phyloP scores from a whole-genome alignment of 148 eudicot genomes.

The Oxyria digyna region DNA sequence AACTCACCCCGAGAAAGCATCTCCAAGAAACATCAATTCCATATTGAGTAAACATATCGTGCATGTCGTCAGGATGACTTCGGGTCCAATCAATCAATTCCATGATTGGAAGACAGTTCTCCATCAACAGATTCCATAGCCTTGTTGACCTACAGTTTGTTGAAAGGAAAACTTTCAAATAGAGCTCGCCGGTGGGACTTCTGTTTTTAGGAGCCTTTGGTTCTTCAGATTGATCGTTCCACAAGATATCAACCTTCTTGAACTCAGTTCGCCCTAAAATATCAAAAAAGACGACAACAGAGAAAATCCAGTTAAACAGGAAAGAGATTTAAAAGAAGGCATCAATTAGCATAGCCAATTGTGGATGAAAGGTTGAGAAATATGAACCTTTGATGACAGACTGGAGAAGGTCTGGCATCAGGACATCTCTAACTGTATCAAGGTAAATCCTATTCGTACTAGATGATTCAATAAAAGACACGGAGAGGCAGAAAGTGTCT shows the following conservation, averaged over 20 bases:
- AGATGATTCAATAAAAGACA: conserved; percentile 27
- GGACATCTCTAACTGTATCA: conserved; percentile 24
- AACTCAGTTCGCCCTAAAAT: conserved; percentile 56
- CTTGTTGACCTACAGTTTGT: conserved; percentile 27
- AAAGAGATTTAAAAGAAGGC: neutral
- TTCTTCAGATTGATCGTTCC: conserved; percentile 45
- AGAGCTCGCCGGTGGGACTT: conserved; percentile 44
- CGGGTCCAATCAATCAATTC: conserved; percentile 83
- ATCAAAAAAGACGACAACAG: too few species aligned
- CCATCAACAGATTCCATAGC: conserved; percentile 51
- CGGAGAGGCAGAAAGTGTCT: conserved; percentile 43
- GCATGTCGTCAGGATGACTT: conserved; percentile 82
- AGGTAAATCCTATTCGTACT: conserved; percentile 22
- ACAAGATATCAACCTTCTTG: conserved; percentile 71
- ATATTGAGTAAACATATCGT: conserved; percentile 36
- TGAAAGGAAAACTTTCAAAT: conserved; percentile 47
- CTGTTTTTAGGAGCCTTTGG: conserved; percentile 14
- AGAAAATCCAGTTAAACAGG: neutral
- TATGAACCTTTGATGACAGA: neutral
- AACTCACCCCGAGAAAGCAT: conserved; percentile 50
- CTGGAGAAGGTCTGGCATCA: neutral
- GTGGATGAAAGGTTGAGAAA: neutral
- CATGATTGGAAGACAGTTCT: conserved; percentile 62
- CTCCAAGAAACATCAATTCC: conserved; percentile 74
- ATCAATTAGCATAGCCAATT: neutral